Percentiles rank a stretch among this genome's conserved stretches.
phyloP scores from a whole-genome alignment of 2,329 filamentous ascomycete genomes.

The Fusarium devonianum region DNA sequence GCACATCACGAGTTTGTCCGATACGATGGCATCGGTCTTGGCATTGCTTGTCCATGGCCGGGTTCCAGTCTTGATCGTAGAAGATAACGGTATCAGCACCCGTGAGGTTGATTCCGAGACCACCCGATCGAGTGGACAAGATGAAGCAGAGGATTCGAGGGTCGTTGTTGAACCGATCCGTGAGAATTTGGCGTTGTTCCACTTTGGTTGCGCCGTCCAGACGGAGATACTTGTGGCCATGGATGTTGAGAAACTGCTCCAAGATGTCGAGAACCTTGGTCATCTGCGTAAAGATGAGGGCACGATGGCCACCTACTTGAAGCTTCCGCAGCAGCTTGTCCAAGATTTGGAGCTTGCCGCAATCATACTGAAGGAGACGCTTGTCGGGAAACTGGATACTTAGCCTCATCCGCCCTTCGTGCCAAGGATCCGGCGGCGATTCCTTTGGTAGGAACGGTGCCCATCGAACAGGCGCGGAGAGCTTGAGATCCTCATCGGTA shows the following conservation, averaged over 20 bases:
- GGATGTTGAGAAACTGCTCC: constrained; percentile 97
- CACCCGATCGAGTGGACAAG: constrained; percentile 90
- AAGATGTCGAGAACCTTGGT: constrained; percentile 97
- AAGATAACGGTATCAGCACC: constrained; percentile 98
- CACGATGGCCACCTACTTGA: constrained; percentile 89
- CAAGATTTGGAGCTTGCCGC: constrained; percentile 91
- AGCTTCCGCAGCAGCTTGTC: constrained; percentile 86
- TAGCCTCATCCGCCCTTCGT: constrained; percentile 88
- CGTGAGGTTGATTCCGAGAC: constrained; percentile 94
- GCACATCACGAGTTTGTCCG: constrained; percentile 94
- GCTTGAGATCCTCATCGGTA: constrained; percentile 61
- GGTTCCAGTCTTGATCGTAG: constrained; percentile 99
- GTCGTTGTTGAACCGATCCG: constrained; percentile 96
- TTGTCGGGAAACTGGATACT: constrained; percentile 98
- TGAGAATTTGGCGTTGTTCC: constrained; percentile 92
- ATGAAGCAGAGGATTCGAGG: constrained; percentile 94
- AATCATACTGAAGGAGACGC: constrained; percentile 95
- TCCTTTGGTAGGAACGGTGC: constrained; percentile 65
- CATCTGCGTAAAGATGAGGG: constrained; percentile 99
- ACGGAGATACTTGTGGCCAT: constrained; percentile 94
- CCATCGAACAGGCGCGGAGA: constrained; percentile 63
- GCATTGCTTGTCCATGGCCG: constrained; percentile 99
- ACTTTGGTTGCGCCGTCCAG: constrained; percentile 97
- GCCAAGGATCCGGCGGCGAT: constrained; percentile 78
- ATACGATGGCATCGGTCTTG: constrained; percentile 98